phyloP scores from a whole-genome alignment of 148 eudicot species.

The Cornus kousa region DNA sequence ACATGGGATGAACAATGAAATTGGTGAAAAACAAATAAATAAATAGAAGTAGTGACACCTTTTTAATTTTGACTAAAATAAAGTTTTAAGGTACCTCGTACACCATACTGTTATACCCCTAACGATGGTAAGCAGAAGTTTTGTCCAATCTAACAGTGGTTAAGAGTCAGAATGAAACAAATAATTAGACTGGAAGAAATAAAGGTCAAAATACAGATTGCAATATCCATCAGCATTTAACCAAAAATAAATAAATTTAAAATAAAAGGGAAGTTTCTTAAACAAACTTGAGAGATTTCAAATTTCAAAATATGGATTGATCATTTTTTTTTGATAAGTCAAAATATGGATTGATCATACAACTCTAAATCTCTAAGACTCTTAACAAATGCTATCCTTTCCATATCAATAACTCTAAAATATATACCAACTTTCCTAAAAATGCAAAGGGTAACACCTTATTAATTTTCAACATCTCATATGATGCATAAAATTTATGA shows the following conservation, averaged over 20 bases:
- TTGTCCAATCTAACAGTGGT: neutral
- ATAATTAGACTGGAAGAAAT: neutral
- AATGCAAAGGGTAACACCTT: neutral
- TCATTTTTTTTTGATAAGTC: no score
- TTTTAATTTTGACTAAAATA: neutral
- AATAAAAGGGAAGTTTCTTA: no score
- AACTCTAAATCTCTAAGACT: neutral
- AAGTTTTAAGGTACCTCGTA: neutral
- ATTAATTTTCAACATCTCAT: neutral
- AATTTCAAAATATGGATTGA: neutral
- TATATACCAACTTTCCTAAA: neutral
- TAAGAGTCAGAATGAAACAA: neutral
- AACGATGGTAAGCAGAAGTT: neutral
- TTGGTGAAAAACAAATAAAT: neutral
- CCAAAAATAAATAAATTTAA: neutral
- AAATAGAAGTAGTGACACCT: no score
- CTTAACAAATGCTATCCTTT: neutral
- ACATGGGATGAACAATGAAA: neutral
- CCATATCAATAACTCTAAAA: neutral
- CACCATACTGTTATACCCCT: no score
- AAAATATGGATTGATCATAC: conserved; percentile 2
- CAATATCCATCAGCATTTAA: neutral
- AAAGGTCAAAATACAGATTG: neutral
- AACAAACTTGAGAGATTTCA: neutral
- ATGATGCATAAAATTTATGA: neutral